Base-by-base conservation (phyloP, 2,329 filamentous ascomycete genomes). In the Bipolaris gigantea region DNA sequence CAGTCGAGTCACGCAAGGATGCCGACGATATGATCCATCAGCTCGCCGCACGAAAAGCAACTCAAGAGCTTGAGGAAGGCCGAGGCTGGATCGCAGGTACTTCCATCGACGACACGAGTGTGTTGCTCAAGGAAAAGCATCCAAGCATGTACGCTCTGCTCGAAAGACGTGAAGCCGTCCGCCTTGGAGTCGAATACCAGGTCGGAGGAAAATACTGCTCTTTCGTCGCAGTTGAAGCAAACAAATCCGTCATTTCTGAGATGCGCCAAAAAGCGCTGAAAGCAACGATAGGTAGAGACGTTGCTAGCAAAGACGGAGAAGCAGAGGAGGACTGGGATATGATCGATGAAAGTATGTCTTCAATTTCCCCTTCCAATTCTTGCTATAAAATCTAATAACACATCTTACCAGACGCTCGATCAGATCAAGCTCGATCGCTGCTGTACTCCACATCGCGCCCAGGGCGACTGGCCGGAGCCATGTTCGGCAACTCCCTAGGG, bases 21-120 rank as follows among this genome's bases (percentile, higher is more conserved):
- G 15, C 40, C 6, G 52, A 55, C 15, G 35, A 50, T 11, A 50
- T 55, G 52, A 55, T 55, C 25, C 47, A 55, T 6, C 52, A 55
- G 30, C 23, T 55, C 6, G 52, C 52, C 5, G 52, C 47, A 4
- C 35, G 47, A 2, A 55, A 46, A 32, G 52, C 52, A 35, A 46
- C 21, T 5, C 35, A 55, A 23, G 47, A 55, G 23, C 52, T 55
- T n/a, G 52, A 55, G 36, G 52, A 55, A 15, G 52, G 47, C 8
- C 52, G 41, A 9, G 47, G 52, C 10, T 55, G 47, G 52, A 36
- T 55, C 1, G 50, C 47, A 2, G 35, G 42, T 2, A 41, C 52
- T 44, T 36, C 41, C 8, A 5, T 36, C 9, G 18, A 32, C 2
- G 21, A 50, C 40, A 39, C 35, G 1, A 35, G 23, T 16, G 35